These are phyloP conservation scores for Aspergillus candidus DNA, from an alignment of 2,329 filamentous ascomycete species.

Conservation along the genomic window DNA sequence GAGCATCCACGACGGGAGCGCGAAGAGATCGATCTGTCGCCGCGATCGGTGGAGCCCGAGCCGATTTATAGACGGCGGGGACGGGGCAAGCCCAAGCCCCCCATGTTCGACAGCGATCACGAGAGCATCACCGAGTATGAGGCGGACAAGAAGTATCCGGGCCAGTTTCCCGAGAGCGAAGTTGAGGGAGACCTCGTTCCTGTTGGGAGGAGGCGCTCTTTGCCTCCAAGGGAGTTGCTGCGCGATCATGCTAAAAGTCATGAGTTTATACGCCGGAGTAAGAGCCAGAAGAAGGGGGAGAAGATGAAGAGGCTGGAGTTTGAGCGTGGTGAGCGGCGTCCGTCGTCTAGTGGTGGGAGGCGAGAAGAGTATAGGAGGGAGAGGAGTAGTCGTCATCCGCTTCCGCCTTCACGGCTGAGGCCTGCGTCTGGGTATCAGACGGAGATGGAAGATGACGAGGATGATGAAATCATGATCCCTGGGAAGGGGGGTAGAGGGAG, in stretches of 20 bases:
- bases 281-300: slow-evolving; percentile 5
- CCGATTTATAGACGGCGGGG: too few species aligned
- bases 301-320: slow-evolving; percentile 2
- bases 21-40: slow-evolving; percentile 20
- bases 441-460: slow-evolving; percentile 13
- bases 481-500: slow-evolving; percentile 21
- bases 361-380: slow-evolving; percentile 7
- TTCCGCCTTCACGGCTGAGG: slow-evolving; percentile 4
- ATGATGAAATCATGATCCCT: slow-evolving; percentile 25
- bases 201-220: slow-evolving; percentile 2
- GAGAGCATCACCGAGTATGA: slow-evolving; percentile 8
- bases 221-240: slow-evolving; percentile 2
- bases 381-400: slow-evolving; percentile 3
- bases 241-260: neutral
- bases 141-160: slow-evolving; percentile 6
- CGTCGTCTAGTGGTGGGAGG: neutral
- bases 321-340: slow-evolving; percentile 5
- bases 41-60: too few species aligned
- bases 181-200: slow-evolving; percentile 8
- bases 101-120: slow-evolving; percentile 5
- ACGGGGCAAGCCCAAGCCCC: neutral
- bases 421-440: slow-evolving; percentile 12
- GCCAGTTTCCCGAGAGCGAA: slow-evolving; percentile 13
- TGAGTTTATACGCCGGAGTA: slow-evolving; percentile 5
- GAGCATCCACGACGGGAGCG: slow-evolving; percentile 29